Evolutionary conservation across 768 basidiomycete species (phyloP).

Genomic region (Tulasnella sp.): DNA sequence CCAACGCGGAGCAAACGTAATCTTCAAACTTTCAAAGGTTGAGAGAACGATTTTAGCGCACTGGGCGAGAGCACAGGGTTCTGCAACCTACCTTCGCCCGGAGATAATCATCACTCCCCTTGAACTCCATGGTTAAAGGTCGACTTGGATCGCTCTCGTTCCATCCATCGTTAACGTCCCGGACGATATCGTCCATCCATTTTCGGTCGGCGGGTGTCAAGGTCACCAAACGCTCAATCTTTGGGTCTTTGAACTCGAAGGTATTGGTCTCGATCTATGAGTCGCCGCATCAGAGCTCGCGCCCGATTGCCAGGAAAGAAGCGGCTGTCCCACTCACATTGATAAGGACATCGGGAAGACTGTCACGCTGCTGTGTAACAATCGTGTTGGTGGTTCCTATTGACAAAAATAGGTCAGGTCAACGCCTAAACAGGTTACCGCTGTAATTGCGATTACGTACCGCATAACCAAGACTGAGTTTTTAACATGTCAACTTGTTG

Average conservation of each 20-base stretch:
- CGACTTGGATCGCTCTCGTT: constrained; percentile 48
- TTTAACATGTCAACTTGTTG: constrained; percentile 87
- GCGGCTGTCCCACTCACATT: constrained; percentile 42
- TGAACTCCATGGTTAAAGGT: constrained; percentile 63
- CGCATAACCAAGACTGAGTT: constrained; percentile 77
- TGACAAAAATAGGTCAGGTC: constrained; percentile 5
- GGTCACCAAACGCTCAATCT: constrained; percentile 61
- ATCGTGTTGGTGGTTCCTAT: constrained; percentile 82
- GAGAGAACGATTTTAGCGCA: neutral
- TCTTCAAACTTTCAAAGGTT: constrained; percentile 62
- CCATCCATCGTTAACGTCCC: constrained; percentile 76
- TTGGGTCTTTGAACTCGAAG: constrained; percentile 79
- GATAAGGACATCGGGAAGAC: constrained; percentile 65
- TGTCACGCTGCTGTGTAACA: constrained; percentile 83
- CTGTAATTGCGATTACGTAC: constrained; percentile 27
- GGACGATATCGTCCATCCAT: constrained; percentile 94
- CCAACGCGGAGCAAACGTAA: constrained; percentile 78
- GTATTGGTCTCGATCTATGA: constrained; percentile 69
- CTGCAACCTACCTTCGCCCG: constrained; percentile 54
- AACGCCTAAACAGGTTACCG: neutral
- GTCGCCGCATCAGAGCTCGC: neutral
- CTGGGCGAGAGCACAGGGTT: neutral
- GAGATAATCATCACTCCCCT: constrained; percentile 92
- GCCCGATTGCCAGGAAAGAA: neutral
- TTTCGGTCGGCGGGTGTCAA: constrained; percentile 89